These are phyloP conservation scores for Leishmania major DNA, from an alignment of 208 protist species.

Conservation along the genomic window DNA sequence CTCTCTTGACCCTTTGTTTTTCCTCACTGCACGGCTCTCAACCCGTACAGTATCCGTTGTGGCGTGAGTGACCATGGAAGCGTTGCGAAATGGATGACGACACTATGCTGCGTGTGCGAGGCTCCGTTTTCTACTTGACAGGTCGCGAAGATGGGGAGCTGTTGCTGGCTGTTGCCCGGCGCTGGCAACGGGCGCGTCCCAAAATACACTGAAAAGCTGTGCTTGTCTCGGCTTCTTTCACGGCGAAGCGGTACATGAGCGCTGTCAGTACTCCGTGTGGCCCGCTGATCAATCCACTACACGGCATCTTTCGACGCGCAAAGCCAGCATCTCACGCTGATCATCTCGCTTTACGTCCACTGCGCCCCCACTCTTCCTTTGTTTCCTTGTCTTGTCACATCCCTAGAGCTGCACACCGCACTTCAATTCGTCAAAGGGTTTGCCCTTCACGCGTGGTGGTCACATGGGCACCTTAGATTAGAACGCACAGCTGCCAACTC, in stretches of 20 bases:
- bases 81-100: background rate
- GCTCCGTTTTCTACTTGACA: background rate
- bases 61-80: background rate
- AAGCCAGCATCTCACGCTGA: background rate
- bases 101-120: background rate
- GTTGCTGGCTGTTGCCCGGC: background rate
- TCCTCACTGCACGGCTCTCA: background rate
- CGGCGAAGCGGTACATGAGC: background rate
- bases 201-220: background rate
- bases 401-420: background rate
- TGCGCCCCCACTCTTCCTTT: background rate
- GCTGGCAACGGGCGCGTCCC: background rate
- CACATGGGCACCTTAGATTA: background rate
- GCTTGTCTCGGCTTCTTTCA: background rate
- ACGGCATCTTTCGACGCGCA: background rate
- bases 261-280: background rate
- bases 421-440: background rate
- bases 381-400: background rate
- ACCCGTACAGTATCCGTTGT: background rate
- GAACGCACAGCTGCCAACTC: background rate
- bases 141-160: background rate
- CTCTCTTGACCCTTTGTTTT: background rate
- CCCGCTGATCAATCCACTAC: background rate
- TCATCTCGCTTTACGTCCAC: background rate
- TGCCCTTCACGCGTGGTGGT: background rate